Conservation (phyloP, 352 stramenopile species). For the Lagenidium giganteum region DNA sequence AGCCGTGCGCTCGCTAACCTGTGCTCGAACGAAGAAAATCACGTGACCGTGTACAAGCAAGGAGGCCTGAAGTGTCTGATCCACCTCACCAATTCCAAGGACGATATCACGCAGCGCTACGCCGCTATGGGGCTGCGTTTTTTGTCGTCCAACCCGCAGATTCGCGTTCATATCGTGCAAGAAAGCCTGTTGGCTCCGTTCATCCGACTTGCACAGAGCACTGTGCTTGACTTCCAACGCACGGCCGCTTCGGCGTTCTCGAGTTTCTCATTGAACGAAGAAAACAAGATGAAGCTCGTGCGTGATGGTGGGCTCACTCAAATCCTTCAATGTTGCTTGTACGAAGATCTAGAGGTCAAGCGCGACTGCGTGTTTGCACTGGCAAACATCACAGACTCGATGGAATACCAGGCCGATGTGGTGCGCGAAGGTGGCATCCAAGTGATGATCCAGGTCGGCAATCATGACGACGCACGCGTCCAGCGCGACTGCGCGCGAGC, state of each 20-base stretch:
- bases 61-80: conserved; percentile 89
- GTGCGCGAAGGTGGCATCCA: conserved; percentile 84
- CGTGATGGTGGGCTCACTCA: conserved; percentile 86
- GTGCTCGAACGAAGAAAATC: conserved; percentile 93
- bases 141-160: conserved; percentile 90
- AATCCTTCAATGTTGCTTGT: conserved; percentile 88
- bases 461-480: conserved; percentile 85
- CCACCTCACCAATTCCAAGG: conserved; percentile 76
- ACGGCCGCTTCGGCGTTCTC: conserved; percentile 91
- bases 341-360: conserved; percentile 89
- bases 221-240: conserved; percentile 89
- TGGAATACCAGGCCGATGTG: conserved; percentile 88
- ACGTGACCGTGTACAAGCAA: conserved; percentile 90
- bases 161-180: conserved; percentile 90
- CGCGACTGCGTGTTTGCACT: conserved; percentile 93
- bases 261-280: conserved; percentile 89
- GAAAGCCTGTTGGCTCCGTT: conserved; percentile 89
- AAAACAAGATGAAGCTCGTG: conserved; percentile 94
- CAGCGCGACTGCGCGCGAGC: conserved; percentile 91
- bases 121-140: conserved; percentile 94
- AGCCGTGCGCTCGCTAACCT: conserved; percentile 91
- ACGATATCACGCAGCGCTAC: conserved; percentile 94
- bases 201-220: conserved; percentile 87
- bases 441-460: conserved; percentile 65
- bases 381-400: conserved; percentile 89